Conservation (phyloP, 2,329 filamentous ascomycete species). For the Fusarium fujikuroi region DNA sequence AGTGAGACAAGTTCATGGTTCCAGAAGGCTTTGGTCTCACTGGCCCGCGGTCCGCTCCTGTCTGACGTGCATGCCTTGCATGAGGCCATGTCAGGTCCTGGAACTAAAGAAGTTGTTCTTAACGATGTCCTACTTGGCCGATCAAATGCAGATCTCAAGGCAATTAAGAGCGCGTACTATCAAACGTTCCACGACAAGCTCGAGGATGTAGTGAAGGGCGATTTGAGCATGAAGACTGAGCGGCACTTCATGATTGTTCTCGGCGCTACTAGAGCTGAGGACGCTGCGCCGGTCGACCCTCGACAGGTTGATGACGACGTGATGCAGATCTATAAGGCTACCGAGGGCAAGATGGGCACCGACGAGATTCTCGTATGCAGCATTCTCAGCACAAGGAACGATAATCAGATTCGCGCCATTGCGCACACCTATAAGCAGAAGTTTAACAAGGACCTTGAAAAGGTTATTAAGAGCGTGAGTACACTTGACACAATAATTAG, state of each 20-base stretch:
- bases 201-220: conserved; percentile 77
- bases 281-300: conserved; percentile 77
- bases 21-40: conserved; percentile 76
- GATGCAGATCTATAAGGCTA: conserved; percentile 79
- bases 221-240: conserved; percentile 88
- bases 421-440: conserved; percentile 77
- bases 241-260: conserved; percentile 86
- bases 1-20: conserved; percentile 82
- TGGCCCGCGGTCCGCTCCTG: conserved; percentile 81
- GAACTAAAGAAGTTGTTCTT: conserved; percentile 86
- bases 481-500: not conserved
- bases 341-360: conserved; percentile 76
- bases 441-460: conserved; percentile 76
- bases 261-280: conserved; percentile 78
- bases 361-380: conserved; percentile 82
- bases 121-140: conserved; percentile 87
- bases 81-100: conserved; percentile 78
- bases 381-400: conserved; percentile 79
- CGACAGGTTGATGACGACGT: conserved; percentile 81
- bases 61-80: conserved; percentile 78
- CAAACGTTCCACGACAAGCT: conserved; percentile 73
- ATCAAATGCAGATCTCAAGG: conserved; percentile 86
- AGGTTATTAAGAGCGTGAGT: conserved; percentile 75
- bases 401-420: conserved; percentile 87
- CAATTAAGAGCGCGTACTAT: conserved; percentile 84